Evolutionary conservation across 192 early-diverging fungal genomes (phyloP), one percentile per base, ranked within the genome.

Genomic region (Coemansia sp.): DNA sequence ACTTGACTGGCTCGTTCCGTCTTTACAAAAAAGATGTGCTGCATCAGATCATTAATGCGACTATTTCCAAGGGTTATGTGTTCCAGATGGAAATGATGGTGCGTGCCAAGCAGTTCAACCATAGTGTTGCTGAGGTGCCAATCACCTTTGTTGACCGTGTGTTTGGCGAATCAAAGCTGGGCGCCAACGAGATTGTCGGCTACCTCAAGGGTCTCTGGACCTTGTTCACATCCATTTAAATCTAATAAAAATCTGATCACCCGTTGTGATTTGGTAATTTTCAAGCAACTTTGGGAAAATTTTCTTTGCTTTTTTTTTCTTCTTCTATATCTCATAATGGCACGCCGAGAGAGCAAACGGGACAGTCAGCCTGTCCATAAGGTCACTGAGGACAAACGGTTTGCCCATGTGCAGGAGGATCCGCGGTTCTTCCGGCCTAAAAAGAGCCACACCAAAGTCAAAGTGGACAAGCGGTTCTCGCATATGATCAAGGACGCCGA

Each of bases 81-180:
- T 98, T 98, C 82, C 96, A 98, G 76, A 96, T 96, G 94, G 96
- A 98, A 68, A 96, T 98, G 91, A 98, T 98, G 87, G 91, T 98
- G 10, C 88, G 94, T 20, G 96, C 96, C 45, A 82, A 94, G 59
- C 92, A 96, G 72, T 84, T 96, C 60, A 81, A 87, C 57, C 96
- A 73, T 56, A 72, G 84, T 5, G 89, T 98, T 52, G 93, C 90
- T 18, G 94, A 98, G 69, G 85, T 90, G 3, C 93, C 93, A 6
- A 98, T 98, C 73, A 96, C 96, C 6, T 98, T 98, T 83, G 96
- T 98, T 10, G 96, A 98, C 71, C 89, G 96, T 46, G 93, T 98
- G 48, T 98, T 89, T 79, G 96, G 96, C 14, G 94, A 96, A 67
- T 87, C 84, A 50, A 98, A 98, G 77, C 87, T 96, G 55, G 96